These are phyloP conservation scores for Phaeoacremonium minimum DNA, from an alignment of 2,329 filamentous ascomycete genomes.

Conservation along the genomic window DNA sequence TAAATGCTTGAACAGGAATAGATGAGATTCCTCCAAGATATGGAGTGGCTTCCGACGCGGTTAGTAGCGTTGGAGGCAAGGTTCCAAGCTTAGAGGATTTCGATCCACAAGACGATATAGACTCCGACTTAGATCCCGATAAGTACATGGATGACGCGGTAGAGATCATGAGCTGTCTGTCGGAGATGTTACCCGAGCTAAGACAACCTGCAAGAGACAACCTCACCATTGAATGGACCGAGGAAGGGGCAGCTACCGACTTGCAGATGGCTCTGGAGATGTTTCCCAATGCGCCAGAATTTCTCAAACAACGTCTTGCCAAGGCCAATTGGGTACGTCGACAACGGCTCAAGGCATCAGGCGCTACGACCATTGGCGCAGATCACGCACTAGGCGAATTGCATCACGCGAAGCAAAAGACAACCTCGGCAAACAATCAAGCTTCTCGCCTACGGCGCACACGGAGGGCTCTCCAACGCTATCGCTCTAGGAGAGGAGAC, in stretches of 20 bases:
- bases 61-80: too few species aligned
- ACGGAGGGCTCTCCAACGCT: too few species aligned
- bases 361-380: background rate
- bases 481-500: background rate
- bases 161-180: background rate
- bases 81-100: too few species aligned
- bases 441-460: too few species aligned
- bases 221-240: too few species aligned
- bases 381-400: too few species aligned
- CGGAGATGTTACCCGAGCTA: background rate
- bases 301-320: constrained; percentile 1
- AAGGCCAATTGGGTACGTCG: constrained; percentile 4
- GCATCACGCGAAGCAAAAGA: too few species aligned
- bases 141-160: background rate
- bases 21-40: constrained; percentile 1
- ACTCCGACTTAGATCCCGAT: background rate
- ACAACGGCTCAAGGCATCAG: constrained; percentile 1
- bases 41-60: too few species aligned
- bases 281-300: constrained; percentile 2
- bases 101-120: background rate
- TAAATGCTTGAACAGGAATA: background rate
- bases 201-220: background rate
- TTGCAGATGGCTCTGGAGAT: background rate
- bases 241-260: too few species aligned
- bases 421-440: too few species aligned